Base-by-base conservation (phyloP, 2,329 filamentous ascomycete genomes). In the Ciborinia camelliae region DNA sequence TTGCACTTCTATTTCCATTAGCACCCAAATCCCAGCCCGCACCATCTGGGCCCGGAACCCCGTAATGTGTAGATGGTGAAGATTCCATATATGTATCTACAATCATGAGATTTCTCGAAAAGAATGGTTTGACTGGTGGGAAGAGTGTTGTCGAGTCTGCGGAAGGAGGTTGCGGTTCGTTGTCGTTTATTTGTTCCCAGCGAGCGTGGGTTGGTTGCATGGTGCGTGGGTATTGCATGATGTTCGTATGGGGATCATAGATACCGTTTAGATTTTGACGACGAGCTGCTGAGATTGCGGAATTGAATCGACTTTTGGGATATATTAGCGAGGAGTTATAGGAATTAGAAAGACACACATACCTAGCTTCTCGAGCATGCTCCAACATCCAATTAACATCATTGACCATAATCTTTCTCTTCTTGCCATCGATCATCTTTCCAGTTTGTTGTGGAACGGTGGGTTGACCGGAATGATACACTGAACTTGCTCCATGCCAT, bases 341-440 rank as follows among this genome's bases (percentile, higher is more conserved):
- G 1, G 50, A 28, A 23, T 47, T 20, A 37, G 43, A 54, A 60
- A 28, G 35, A 14, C 35, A 50, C 55, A 79, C 83, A 73, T 82
- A 96, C 92, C 90, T 94, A 64, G 94, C 92, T 76, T 94, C 92
- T 59, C 90, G 86, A 35, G 93, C 92, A 78, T 99, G 95, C 79
- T 98, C 92, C 65, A 95, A 82, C 84, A 96, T 95, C 95, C 95
- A 99, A 76, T 98, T 99, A 65, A 89, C 87, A 71, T 96, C 91
- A 62, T 93, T 98, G 66, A 98, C 89, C 66, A 92, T 90, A 47
- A 96, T 90, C 72, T 90, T 90, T 70, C 90, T 85, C 80, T 91
- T 92, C 80, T 96, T 97, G 68, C 85, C 84, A 70, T 93, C 90
- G 9, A 86, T 77, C 41, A 80, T 82, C 77, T 96, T 96, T 65